Base-by-base conservation (phyloP, 2,329 filamentous ascomycete genomes). In the Paecilomyces sp. region DNA sequence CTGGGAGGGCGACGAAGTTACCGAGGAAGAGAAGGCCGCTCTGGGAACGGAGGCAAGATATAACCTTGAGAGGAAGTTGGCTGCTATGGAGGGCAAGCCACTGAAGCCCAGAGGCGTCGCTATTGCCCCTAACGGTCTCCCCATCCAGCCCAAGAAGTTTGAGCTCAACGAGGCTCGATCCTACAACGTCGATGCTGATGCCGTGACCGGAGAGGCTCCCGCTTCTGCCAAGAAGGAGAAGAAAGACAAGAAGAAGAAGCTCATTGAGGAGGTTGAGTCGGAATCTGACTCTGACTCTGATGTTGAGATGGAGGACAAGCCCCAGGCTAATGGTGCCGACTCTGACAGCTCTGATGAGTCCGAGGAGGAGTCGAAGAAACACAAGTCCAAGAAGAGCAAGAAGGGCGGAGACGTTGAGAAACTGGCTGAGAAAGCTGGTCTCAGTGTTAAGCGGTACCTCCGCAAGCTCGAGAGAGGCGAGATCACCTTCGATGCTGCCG, bases 171-270 rank as follows among this genome's bases (percentile, higher is more conserved):
- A 97, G 76, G 89, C 90, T 11, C 85, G 91, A 72, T 94, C 93
- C 77, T 99, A 99, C 83, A 97, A 97, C 76, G 83, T 86, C 55
- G 92, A 97, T 72, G 94, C 91, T 58, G 94, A 99, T 76, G 93
- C 92, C 64, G 80, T 97, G 56, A 82, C 82, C 61, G 85, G 85
- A 55, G 85, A 90, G 67, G 88, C 88, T 66, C 82, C 84, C 13
- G 73, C 78, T 63, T 66, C 75, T 13, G 67, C 67, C 24, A 77
- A 78, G 69, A 74, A 76, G 63, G 64, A 68, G 47, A 76, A 76
- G 68, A 75, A 82, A 69, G 72, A 72, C 53, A 74, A 76, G 65
- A 73, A 74, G 62, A 80, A 78, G 68, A 76, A 82, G 70, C 73
- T 79, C 31, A 72, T 79, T 3, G 68, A 80, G 64, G 78, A 79